A percentile compares a stretch with the other conserved stretches of the same genome.
phyloP scores from a whole-genome alignment of 306 rosid genomes.

The Cyamopsis tetragonoloba region DNA sequence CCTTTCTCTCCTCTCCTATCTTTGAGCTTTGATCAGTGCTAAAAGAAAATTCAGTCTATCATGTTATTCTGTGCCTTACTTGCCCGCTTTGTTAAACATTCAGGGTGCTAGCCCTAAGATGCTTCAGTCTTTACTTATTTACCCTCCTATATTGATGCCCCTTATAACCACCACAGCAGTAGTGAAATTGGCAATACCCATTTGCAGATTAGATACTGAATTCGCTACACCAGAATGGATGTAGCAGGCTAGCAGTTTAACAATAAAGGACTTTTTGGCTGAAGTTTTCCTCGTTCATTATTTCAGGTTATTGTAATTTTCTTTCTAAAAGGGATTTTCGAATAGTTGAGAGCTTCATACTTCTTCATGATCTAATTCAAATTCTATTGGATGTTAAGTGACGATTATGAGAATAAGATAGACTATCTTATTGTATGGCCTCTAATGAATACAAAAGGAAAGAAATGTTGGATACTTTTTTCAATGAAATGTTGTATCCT shows the following conservation, averaged over 20 bases:
- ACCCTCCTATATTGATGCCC: not conserved
- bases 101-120: not conserved
- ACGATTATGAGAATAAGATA: not conserved
- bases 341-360: not conserved
- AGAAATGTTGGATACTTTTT: not conserved
- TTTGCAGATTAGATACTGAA: not conserved
- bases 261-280: not conserved
- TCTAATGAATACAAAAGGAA: not conserved
- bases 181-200: not conserved
- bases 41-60: not conserved
- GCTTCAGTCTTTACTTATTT: not conserved
- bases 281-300: not conserved
- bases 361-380: not conserved
- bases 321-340: not conserved
- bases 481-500: not conserved
- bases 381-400: not conserved
- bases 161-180: not conserved
- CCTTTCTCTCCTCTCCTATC: not conserved
- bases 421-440: not conserved
- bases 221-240: not conserved
- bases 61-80: not conserved
- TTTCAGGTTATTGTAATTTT: not conserved
- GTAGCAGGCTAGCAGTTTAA: not conserved
- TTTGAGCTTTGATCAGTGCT: not conserved
- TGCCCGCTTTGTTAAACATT: not conserved